Base-by-base conservation (phyloP, 805 yeast genomes). In the Monosporozyma aquatica region DNA sequence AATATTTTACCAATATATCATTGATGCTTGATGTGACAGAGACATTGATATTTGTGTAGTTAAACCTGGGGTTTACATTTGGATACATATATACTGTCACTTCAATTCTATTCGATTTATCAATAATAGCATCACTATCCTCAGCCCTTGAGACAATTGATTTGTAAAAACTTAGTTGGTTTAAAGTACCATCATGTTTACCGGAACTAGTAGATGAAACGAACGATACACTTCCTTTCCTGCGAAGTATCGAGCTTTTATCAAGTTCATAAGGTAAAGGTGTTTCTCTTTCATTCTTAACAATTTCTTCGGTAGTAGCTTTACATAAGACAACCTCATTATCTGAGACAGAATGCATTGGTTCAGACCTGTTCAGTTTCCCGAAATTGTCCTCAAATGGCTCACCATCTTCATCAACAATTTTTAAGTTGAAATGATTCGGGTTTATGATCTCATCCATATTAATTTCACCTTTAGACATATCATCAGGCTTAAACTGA, bases 371-470 rank as follows among this genome's bases (percentile, higher is more conserved):
- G 36, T 82, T 90, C 43, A 92, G 66, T 1, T 89, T 76, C 1
- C 97, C 97, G 66, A 92, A 89, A 41, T 87, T 85, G 27, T 75
- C 81, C 51, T 94, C 98, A 42, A 86, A 87, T 29, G 84, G 80
- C 40, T 94, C 96, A 6, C 90, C 90, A 57, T 89, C 97, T 40
- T 90, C 97, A 58, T 92, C 98, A 1, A 83, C 87, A 18, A 90
- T 69, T 44, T 83, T 83, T 26, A 90, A 55, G 20, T 53, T 47
- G 37, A 58, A 62, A n/a, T 52, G 48, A 36, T 61, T 61, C 1
- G 64, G 64, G 44, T 59, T 48, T 17, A 47, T 42, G 4, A 55
- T 26, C 9, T 47, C 51, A 10, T 47, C 49, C 10, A 41, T 14
- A 2, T 38, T 39, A 7, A 59, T 14, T 6, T 53, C 56, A 37